Evolutionary conservation across 2,329 filamentous ascomycete genomes (phyloP).

Genomic region (Cercospora nicotianae): DNA sequence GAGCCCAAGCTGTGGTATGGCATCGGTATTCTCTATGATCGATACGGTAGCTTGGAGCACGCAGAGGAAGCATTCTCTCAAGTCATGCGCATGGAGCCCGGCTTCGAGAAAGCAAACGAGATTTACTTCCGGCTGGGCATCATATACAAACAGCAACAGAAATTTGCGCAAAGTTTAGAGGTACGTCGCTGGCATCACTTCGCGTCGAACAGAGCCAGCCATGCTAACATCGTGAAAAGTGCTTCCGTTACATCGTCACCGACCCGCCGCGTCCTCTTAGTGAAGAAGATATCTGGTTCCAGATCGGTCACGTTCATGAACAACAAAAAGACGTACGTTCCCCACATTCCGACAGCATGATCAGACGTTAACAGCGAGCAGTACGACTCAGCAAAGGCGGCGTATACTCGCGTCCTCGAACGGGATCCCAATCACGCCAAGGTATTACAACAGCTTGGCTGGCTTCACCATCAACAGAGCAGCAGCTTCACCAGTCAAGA

Average conservation of each 20-base stretch:
- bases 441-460: conserved; percentile 94
- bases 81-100: conserved; percentile 97
- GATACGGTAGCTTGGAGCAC: conserved; percentile 94
- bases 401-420: conserved; percentile 90
- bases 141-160: conserved; percentile 98
- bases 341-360: not conserved
- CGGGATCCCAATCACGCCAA: conserved; percentile 96
- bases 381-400: conserved; percentile 90
- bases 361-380: conserved; percentile 45
- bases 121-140: conserved; percentile 99
- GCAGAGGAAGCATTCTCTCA: conserved; percentile 98
- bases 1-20: conserved; percentile 99
- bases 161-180: conserved; percentile 88
- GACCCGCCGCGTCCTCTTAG: conserved; percentile 90
- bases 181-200: conserved; percentile 50
- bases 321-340: conserved; percentile 92
- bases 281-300: conserved; percentile 99
- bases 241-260: conserved; percentile 96
- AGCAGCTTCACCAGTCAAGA: conserved; percentile 89
- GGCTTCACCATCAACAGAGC: conserved; percentile 96
- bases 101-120: conserved; percentile 98
- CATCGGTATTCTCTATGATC: conserved; percentile 94
- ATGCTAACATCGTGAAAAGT: conserved; percentile 56
- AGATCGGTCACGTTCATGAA: conserved; percentile 97
- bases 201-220: not conserved